Conservation (phyloP, 2,329 filamentous ascomycete species). For the Alternaria angustiovoidea region DNA sequence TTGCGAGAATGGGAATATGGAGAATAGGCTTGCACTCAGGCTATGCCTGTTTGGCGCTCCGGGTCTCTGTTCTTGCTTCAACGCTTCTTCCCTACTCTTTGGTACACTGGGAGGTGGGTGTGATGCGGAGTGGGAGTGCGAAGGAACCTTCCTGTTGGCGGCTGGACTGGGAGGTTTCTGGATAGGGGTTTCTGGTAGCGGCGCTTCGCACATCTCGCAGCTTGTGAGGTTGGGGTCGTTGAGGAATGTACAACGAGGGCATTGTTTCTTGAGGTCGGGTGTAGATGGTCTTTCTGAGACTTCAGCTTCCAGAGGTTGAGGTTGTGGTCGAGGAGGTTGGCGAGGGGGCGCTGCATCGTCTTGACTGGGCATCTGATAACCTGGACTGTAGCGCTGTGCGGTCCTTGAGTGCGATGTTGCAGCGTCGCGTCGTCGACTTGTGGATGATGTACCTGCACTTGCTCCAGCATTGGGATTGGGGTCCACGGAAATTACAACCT, state of each 20-base stretch:
- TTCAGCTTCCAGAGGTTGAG: slow-evolving; percentile 13
- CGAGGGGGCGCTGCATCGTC: slow-evolving; percentile 25
- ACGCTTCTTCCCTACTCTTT: slow-evolving; percentile 7
- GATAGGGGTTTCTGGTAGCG: slow-evolving; percentile 35
- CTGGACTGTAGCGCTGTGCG: slow-evolving; percentile 36
- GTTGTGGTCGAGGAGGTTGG: slow-evolving; percentile 28
- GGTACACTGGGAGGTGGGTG: slow-evolving; percentile 30
- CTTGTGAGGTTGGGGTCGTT: slow-evolving; percentile 41
- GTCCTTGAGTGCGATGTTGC: slow-evolving; percentile 26
- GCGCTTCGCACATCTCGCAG: slow-evolving; percentile 46
- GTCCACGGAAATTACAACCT: slow-evolving; percentile 45
- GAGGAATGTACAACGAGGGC: slow-evolving; percentile 46
- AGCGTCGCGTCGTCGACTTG: slow-evolving; percentile 23
- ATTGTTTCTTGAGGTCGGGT: slow-evolving; percentile 45
- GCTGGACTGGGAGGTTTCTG: slow-evolving; percentile 35
- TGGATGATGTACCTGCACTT: slow-evolving; percentile 2
- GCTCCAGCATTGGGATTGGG: slow-evolving; percentile 32
- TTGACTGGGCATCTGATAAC: slow-evolving; percentile 35
- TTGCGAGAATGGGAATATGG: slow-evolving; percentile 48
- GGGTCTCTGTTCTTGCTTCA: slow-evolving; percentile 26
- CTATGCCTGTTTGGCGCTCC: slow-evolving; percentile 41
- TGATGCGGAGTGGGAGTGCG: slow-evolving; percentile 43
- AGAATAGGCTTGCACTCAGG: slow-evolving; percentile 45
- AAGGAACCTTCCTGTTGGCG: slow-evolving; percentile 16
- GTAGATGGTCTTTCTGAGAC: slow-evolving; percentile 25